These are phyloP conservation scores for Hyparrhenia diplandra DNA, from an alignment of 176 grass and related monocot genomes.

Conservation along the genomic window DNA sequence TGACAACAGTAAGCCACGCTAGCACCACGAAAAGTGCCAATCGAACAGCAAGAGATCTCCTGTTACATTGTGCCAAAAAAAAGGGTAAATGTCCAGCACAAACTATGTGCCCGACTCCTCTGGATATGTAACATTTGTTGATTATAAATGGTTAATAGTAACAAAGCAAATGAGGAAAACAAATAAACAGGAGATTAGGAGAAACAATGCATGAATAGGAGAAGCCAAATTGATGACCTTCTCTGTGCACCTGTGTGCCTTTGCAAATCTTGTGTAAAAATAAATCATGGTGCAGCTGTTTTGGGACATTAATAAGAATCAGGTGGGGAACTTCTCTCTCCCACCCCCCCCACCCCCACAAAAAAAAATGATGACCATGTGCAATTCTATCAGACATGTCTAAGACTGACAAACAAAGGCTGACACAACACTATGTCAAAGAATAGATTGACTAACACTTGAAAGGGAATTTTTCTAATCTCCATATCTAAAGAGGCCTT, in stretches of 20 bases:
- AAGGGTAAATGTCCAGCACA: not conserved
- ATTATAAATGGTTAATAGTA: not conserved
- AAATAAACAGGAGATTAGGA: not conserved
- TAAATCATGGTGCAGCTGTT: too few species aligned
- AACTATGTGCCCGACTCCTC: not conserved
- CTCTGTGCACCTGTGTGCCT: too few species aligned
- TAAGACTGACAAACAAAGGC: too few species aligned
- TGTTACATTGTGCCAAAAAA: constrained; percentile 19
- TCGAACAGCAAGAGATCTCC: constrained; percentile 23
- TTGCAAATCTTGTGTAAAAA: too few species aligned
- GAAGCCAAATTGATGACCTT: too few species aligned
- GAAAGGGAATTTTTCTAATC: not conserved
- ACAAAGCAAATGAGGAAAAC: not conserved
- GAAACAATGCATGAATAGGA: not conserved
- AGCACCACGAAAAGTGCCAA: constrained; percentile 31
- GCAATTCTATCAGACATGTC: too few species aligned
- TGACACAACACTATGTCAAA: too few species aligned
- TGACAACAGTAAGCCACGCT: constrained; percentile 36
- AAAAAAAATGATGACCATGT: too few species aligned
- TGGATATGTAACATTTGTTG: not conserved
- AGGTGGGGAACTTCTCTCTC: too few species aligned
- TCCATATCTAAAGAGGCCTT: not conserved
- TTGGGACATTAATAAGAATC: too few species aligned
- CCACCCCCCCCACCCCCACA: too few species aligned
- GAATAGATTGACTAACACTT: not conserved